Evolutionary conservation across 2,329 filamentous ascomycete species (phyloP).

Genomic region (Helicocarpus griseus): DNA sequence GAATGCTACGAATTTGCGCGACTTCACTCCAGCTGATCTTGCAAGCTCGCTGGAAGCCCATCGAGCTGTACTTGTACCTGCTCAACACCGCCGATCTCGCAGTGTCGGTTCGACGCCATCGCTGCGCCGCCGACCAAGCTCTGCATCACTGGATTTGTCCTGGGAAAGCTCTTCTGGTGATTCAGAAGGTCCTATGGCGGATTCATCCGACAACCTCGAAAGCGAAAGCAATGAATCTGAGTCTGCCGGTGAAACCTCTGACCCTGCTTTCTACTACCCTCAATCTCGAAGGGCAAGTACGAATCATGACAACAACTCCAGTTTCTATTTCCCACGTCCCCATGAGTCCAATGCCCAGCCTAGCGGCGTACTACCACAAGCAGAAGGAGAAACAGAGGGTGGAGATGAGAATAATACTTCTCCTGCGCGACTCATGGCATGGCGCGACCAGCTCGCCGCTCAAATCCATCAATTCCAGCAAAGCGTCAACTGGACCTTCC

Average conservation of each 20-base stretch:
- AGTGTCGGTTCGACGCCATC: constrained; percentile 50
- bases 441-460: constrained; percentile 62
- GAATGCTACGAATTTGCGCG: constrained; percentile 57
- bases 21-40: constrained; percentile 62
- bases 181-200: constrained; percentile 35
- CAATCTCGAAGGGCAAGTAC: constrained; percentile 28
- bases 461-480: constrained; percentile 72
- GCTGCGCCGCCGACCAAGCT: constrained; percentile 41
- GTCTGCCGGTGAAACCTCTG: constrained; percentile 15
- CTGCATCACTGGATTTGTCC: constrained; percentile 55
- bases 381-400: constrained; percentile 18
- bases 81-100: constrained; percentile 54
- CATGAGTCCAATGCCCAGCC: constrained; percentile 12
- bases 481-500: constrained; percentile 55
- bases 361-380: constrained; percentile 12
- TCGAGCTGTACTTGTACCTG: constrained; percentile 52
- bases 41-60: constrained; percentile 56
- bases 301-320: constrained; percentile 22
- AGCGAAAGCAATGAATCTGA: constrained; percentile 19
- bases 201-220: constrained; percentile 22
- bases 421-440: constrained; percentile 56
- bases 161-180: constrained; percentile 50
- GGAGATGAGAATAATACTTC: constrained; percentile 34
- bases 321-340: constrained; percentile 14
- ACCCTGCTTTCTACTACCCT: constrained; percentile 18